Conservation (phyloP, 306 rosid species). For the apple (Malus domestica) region DNA sequence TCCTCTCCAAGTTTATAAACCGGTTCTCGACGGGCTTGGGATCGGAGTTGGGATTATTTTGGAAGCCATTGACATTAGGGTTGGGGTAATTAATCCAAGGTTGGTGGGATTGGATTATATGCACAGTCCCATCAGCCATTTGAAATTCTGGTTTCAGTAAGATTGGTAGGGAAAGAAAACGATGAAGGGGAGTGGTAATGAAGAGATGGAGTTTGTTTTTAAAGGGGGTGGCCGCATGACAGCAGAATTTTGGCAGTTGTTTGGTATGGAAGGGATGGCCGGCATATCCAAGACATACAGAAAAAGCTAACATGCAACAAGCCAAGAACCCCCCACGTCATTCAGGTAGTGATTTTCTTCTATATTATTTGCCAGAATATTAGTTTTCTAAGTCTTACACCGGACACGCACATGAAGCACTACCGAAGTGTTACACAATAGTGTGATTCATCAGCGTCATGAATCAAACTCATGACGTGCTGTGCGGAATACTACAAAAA, state of each 20-base stretch:
- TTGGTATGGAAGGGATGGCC: slow-evolving; percentile 39
- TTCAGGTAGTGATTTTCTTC: slow-evolving; percentile 39
- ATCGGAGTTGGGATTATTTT: slow-evolving; percentile 24
- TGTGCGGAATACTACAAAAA: too few relatives aligned
- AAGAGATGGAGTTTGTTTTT: slow-evolving; percentile 28
- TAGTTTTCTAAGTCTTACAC: too few relatives aligned
- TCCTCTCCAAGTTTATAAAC: slow-evolving; percentile 33
- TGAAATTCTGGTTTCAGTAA: slow-evolving; percentile 54
- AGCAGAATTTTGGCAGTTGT: slow-evolving; percentile 4
- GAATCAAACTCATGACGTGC: rapidly evolving
- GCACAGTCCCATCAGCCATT: slow-evolving; percentile 38
- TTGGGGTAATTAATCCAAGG: slow-evolving; percentile 37
- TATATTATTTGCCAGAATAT: not conserved
- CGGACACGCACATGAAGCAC: too few relatives aligned
- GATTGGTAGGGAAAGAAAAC: not conserved
- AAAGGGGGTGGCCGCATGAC: slow-evolving; percentile 25
- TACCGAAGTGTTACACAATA: too few relatives aligned
- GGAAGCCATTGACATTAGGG: not conserved
- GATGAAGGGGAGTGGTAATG: not conserved
- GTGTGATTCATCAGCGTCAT: too few relatives aligned
- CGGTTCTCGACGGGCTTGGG: slow-evolving; percentile 32
- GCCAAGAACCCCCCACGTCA: slow-evolving; percentile 38
- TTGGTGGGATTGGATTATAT: slow-evolving; percentile 47
- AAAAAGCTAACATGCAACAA: slow-evolving; percentile 38
- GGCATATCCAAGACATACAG: slow-evolving; percentile 54